Base-by-base conservation (phyloP, 331 rosid genomes). In the Quercus phellos region DNA sequence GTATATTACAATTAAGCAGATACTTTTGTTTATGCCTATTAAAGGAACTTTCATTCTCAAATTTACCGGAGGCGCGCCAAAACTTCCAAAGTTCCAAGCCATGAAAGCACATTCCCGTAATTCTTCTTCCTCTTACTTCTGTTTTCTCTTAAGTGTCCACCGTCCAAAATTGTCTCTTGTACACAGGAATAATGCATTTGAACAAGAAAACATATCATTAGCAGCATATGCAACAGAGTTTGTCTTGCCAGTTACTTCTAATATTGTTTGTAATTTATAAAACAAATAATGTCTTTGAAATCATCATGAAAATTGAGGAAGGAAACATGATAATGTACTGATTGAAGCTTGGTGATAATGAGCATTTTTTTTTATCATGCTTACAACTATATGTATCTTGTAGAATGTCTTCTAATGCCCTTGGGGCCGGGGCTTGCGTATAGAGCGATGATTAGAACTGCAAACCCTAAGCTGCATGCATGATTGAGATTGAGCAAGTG, bases 91-190 rank as follows among this genome's bases (percentile, higher is more conserved):
- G 51, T 81, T 87, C 69, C 84, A 84, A 22, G 86, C 85, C 78
- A 87, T 91, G 63, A 89, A 89, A 83, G 43, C 1, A 72, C 73
- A 82, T 89, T 91, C 63, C 92, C 93, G 26, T 86, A 88, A 68
- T 83, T 77, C 78, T 91, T 91, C 79, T 79, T 87, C 81, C 74
- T 75, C 80, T 89, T 88, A 81, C 93, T 84, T 91, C 89, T 78
- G 87, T 61, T 84, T 87, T 91, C 87, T 89, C 91, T 66, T 61
- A 35, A 19, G 75, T 81, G 55, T 84, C 84, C 93, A 91, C 83
- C 79, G 83, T 86, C 93, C 96, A 91, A 77, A 82, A 86, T 59
- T 89, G 89, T 46, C 77, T 87, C 96, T 93, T 91, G 69, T 42
- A 34, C 55, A 82, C 58, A 78, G 1, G n/a, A 74, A 4, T 50